Evolutionary conservation across 768 basidiomycete species (phyloP), one percentile per base, ranked within the genome.

Genomic region (Tylopilus rubrobrunneus): DNA sequence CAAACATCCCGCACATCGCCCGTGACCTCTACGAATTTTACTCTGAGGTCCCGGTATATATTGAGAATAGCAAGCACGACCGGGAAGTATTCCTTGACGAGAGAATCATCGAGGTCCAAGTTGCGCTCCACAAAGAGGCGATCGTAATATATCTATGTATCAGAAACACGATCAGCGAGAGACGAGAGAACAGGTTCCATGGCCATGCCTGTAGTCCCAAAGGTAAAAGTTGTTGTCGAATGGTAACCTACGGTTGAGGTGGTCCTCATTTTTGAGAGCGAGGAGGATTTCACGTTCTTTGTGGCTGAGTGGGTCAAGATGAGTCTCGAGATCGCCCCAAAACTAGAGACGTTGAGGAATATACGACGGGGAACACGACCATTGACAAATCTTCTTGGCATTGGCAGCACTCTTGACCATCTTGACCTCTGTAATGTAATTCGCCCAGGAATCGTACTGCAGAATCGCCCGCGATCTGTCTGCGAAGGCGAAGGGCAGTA

Each of bases 1-100:
- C 92, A 95, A 2, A 81, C 84, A 39, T 83, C 78, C 29, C 71
- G 73, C 44, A 81, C 76, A 36, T 83, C 75, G 39, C 80, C 80
- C 55, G 82, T 81, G 46, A 74, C n/a, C n/a, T 76, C 73, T 4
- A 74, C 61, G 59, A 93, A 91, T 52, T 76, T 75, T 39, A 95
- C 89, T 17, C 87, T 80, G 27, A 95, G 81, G 19, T 83, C 83
- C 68, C 92, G 88, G 69, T 94, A 95, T 63, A 94, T 90, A 15
- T 81, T 74, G 45, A 95, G 76, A 61, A 95, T 90, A 4, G 86
- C 77, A 7, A 89, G 87, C 11, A 94, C 87, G 40, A 95, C n/a
- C n/a, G n/a, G n/a, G n/a, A n/a, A n/a, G n/a, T n/a, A n/a, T n/a
- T n/a, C n/a, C n/a, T n/a, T n/a, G n/a, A n/a, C n/a, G n/a, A n/a